phyloP scores from a whole-genome alignment of 108 stramenopile species.

The Cyclotella sp. region DNA sequence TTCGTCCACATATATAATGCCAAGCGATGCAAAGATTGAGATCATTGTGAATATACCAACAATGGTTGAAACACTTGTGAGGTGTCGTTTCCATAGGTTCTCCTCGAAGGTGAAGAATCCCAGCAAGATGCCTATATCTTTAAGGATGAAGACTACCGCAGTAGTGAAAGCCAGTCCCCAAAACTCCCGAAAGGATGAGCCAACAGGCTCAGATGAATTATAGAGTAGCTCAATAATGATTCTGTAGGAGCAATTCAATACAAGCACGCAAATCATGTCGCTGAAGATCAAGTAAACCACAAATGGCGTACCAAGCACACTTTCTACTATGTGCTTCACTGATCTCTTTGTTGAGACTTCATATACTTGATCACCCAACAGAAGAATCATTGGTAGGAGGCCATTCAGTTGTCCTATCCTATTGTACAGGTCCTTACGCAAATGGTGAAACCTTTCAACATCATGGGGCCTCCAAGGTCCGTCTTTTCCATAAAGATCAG shows the following conservation, averaged over 20 bases:
- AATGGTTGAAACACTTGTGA: not conserved
- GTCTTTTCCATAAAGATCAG: slow-evolving; percentile 13
- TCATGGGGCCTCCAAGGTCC: slow-evolving; percentile 14
- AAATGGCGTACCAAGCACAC: slow-evolving; percentile 9
- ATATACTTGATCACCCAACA: slow-evolving; percentile 21
- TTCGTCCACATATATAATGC: slow-evolving; percentile 11
- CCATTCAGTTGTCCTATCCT: slow-evolving; percentile 14
- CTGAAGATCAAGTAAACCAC: slow-evolving; percentile 20
- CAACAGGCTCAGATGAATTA: slow-evolving; percentile 6
- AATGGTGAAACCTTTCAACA: slow-evolving; percentile 13
- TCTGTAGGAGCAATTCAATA: slow-evolving; percentile 15
- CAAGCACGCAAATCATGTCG: slow-evolving; percentile 16
- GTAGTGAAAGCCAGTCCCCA: slow-evolving; percentile 26
- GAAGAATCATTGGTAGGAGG: slow-evolving; percentile 16
- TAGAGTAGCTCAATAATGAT: slow-evolving; percentile 29
- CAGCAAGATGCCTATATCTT: slow-evolving; percentile 15
- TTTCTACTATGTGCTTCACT: slow-evolving; percentile 32
- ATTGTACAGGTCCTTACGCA: slow-evolving; percentile 7
- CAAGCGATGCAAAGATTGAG: not conserved
- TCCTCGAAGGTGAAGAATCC: not conserved
- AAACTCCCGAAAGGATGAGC: slow-evolving; percentile 16
- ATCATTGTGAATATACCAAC: not conserved
- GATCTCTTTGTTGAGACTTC: slow-evolving; percentile 17
- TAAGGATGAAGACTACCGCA: slow-evolving; percentile 20
- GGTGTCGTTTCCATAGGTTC: not conserved